Percentiles rank a stretch among this genome's conserved stretches.
Conservation (phyloP, 2,329 filamentous ascomycete genomes). For the Epichloe sibirici region DNA sequence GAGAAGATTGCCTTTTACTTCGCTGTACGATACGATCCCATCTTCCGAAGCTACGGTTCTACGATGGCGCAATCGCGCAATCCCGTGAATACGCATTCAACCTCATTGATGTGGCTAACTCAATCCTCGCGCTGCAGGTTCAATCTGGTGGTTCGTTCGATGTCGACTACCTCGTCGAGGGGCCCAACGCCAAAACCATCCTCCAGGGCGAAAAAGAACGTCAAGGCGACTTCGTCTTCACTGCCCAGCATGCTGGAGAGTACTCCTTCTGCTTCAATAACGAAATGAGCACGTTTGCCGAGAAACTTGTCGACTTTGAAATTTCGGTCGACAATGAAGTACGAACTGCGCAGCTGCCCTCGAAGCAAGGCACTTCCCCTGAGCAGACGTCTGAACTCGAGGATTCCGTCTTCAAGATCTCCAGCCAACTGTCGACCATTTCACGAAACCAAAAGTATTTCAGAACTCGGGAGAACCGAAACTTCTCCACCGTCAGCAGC, state of each 20-base stretch:
- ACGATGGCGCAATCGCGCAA: background rate
- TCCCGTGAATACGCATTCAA: background rate
- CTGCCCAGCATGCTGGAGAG: conserved; percentile 74
- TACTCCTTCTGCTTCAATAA: conserved; percentile 99
- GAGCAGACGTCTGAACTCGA: conserved; percentile 85
- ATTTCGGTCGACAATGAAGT: conserved; percentile 90
- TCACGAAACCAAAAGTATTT: conserved; percentile 98
- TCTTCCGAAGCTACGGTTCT: background rate
- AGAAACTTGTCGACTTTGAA: conserved; percentile 97
- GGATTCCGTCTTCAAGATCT: conserved; percentile 92
- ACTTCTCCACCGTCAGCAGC: conserved; percentile 95
- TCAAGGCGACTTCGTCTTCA: conserved; percentile 97
- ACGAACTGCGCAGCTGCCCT: conserved; percentile 61
- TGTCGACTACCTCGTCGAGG: conserved; percentile 81
- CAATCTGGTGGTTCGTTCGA: conserved; percentile 98
- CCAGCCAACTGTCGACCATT: conserved; percentile 84
- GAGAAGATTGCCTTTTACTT: conserved; percentile 98
- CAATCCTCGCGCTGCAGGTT: conserved; percentile 43
- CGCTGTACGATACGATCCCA: conserved; percentile 35
- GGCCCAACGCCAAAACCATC: conserved; percentile 69
- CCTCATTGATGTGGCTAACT: background rate
- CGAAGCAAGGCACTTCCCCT: conserved; percentile 75
- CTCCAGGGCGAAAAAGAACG: conserved; percentile 81
- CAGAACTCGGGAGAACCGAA: conserved; percentile 94
- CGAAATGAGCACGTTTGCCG: conserved; percentile 92